phyloP scores from a whole-genome alignment of 2,329 filamentous ascomycete species.

The Exophiala oligosperma region DNA sequence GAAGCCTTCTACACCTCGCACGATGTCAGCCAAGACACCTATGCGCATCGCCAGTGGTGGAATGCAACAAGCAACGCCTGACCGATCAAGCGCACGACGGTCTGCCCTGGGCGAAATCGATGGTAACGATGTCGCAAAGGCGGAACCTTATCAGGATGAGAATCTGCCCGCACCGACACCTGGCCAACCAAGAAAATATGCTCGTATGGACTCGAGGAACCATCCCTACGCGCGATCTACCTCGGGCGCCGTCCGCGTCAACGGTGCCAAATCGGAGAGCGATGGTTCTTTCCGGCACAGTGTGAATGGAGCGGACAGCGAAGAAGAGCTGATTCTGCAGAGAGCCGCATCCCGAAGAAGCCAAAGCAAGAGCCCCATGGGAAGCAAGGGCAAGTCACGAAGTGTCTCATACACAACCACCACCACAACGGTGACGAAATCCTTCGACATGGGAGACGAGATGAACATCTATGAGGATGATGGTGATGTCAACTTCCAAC shows the following conservation, averaged over 20 bases:
- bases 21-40: conserved; percentile 59
- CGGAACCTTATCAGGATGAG: conserved; percentile 71
- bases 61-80: conserved; percentile 78
- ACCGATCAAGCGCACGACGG: conserved; percentile 55
- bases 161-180: conserved; percentile 93
- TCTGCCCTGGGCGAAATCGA: conserved; percentile 93
- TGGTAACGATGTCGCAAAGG: conserved; percentile 63
- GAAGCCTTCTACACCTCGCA: conserved; percentile 55
- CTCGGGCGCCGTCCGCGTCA: conserved; percentile 41
- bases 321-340: conserved; percentile 79
- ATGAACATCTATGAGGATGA: conserved; percentile 32
- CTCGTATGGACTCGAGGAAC: conserved; percentile 71
- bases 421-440: conserved; percentile 29
- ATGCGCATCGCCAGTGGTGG: conserved; percentile 57
- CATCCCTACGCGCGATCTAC: conserved; percentile 67
- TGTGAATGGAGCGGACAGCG: conserved; percentile 63
- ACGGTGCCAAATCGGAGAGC: conserved; percentile 43
- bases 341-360: conserved; percentile 63
- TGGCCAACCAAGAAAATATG: conserved; percentile 89
- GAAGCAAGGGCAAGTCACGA: conserved; percentile 31
- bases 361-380: conserved; percentile 23
- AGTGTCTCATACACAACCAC: conserved; percentile 31
- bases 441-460: conserved; percentile 25
- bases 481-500: conserved; percentile 19
- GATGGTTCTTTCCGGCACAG: conserved; percentile 64